Conservation (phyloP, 2,329 filamentous ascomycete species). For the Pseudocercospora macadamiae region DNA sequence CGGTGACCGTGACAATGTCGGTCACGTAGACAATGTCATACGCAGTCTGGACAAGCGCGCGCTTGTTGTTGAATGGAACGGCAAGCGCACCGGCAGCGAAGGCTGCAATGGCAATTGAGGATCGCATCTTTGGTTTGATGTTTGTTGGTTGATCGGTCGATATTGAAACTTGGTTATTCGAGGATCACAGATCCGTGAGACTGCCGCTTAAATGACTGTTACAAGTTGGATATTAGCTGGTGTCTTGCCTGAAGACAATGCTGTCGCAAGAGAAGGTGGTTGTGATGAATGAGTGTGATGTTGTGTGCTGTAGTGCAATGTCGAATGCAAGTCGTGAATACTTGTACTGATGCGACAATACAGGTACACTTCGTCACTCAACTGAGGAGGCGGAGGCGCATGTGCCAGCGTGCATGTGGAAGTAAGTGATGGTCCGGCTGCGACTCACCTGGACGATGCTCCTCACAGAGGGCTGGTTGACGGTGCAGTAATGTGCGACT, state of each 20-base stretch:
- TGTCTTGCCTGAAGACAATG: slow-evolving; percentile 13
- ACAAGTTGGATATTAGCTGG: slow-evolving; percentile 18
- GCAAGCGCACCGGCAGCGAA: slow-evolving; percentile 42
- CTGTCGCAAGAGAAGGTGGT: slow-evolving; percentile 9
- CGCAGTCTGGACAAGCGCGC: slow-evolving; percentile 32
- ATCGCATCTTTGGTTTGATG: slow-evolving; percentile 40
- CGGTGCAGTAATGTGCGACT: slow-evolving; percentile 22
- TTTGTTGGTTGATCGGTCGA: slow-evolving; percentile 25
- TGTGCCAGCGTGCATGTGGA: slow-evolving; percentile 1
- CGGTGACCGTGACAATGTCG: slow-evolving; percentile 41
- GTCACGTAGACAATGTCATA: slow-evolving; percentile 38
- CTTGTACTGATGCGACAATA: not conserved
- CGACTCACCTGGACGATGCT: slow-evolving; percentile 8
- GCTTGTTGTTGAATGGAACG: slow-evolving; percentile 35
- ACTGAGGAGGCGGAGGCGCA: slow-evolving; percentile 1
- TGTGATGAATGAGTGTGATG: not conserved
- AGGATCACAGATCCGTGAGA: slow-evolving; percentile 27
- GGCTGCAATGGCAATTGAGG: slow-evolving; percentile 39
- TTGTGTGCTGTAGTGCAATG: slow-evolving; percentile 5
- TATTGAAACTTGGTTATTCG: slow-evolving; percentile 9
- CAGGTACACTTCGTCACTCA: not conserved
- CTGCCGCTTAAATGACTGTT: slow-evolving; percentile 14
- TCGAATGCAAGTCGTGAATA: not conserved
- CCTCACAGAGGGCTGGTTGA: slow-evolving; percentile 18
- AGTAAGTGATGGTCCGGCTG: not conserved